Base-by-base conservation (phyloP, 306 rosid species). In the Vicia villosa region DNA sequence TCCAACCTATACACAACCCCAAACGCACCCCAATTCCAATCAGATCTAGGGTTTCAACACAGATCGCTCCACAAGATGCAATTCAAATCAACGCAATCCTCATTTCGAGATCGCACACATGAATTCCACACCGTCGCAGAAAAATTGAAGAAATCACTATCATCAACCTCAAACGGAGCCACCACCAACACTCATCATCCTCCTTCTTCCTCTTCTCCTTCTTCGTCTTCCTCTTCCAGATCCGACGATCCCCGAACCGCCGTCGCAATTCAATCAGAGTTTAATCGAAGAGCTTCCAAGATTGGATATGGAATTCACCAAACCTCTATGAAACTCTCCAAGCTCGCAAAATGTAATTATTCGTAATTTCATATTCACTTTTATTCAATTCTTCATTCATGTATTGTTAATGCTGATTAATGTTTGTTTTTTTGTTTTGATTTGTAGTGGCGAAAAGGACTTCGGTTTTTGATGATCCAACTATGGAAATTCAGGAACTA, bases 401-500 rank as follows among this genome's bases (percentile, higher is more conserved):
- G 11, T 71, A 3, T 16, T 12, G 14, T 51, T 50, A n/a, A 46
- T 12, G 6, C 10, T 52, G 59, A 51, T 51, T 55, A 12, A 0
- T 70, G 22, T 8, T n/a, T 69, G 37, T 5, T 10, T 4, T 15
- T 75, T 71, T 56, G 42, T 63, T 15, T 46, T 58, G 22, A 54
- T 78, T 58, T 54, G 42, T 76, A 95, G 99, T 95, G 97, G 96
- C 99, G 11, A 95, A 91, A 80, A 87, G 99, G 85, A 87, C 89
- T 45, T 86, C 97, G 57, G 92, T 89, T 75, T 95, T 95, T 40
- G 97, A 89, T 62, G 99, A 95, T 60, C 97, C 92, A 4, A 87
- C 91, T 0, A 82, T 83, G 92, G 97, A 95, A 74, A 91, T 95
- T 72, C 97, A 95, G 81, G 97, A 91, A 86, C 82, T 91, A 51